phyloP scores from a whole-genome alignment of 2,329 filamentous ascomycete genomes.

The Aspergillus costaricaensis region DNA sequence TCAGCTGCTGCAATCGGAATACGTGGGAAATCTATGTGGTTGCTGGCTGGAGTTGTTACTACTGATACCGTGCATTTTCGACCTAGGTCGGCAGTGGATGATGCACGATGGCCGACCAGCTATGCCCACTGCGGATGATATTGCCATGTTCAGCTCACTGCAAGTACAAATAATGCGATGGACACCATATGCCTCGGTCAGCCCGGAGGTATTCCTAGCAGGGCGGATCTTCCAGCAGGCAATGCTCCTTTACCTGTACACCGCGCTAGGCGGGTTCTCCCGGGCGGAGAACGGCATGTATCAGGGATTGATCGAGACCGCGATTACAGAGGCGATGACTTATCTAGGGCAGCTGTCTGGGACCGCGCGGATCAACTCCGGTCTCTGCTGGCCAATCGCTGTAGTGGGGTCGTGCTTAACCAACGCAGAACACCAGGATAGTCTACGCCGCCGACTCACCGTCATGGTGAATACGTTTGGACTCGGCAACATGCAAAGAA shows the following conservation, averaged over 20 bases:
- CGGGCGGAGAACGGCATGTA: slow-evolving; percentile 31
- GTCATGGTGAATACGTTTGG: slow-evolving; percentile 40
- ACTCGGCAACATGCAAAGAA: slow-evolving; percentile 51
- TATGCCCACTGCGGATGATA: slow-evolving; percentile 43
- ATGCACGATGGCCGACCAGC: slow-evolving; percentile 27
- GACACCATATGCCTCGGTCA: slow-evolving; percentile 39
- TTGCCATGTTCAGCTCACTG: slow-evolving; percentile 48
- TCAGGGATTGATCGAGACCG: slow-evolving; percentile 26
- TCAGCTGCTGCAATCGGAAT: slow-evolving; percentile 27
- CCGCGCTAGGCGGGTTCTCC: slow-evolving; percentile 26
- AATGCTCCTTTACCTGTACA: slow-evolving; percentile 47
- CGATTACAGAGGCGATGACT: slow-evolving; percentile 30
- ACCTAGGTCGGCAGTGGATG: slow-evolving; percentile 38
- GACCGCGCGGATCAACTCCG: slow-evolving; percentile 36
- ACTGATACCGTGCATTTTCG: slow-evolving; percentile 35
- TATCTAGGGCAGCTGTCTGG: slow-evolving; percentile 29
- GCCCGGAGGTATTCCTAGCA: slow-evolving; percentile 42
- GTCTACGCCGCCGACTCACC: slow-evolving; percentile 33
- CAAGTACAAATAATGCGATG: slow-evolving; percentile 48
- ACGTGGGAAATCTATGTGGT: slow-evolving; percentile 34
- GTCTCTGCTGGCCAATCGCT: slow-evolving; percentile 37
- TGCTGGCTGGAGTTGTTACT: slow-evolving; percentile 35
- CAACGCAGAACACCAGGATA: slow-evolving; percentile 22
- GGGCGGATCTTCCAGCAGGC: slow-evolving; percentile 51
- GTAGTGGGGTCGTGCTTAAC: slow-evolving; percentile 33